A percentile compares a stretch with the other conserved stretches of the same genome.
Conservation (phyloP, 805 yeast species). For the Ogataea allantospora region DNA sequence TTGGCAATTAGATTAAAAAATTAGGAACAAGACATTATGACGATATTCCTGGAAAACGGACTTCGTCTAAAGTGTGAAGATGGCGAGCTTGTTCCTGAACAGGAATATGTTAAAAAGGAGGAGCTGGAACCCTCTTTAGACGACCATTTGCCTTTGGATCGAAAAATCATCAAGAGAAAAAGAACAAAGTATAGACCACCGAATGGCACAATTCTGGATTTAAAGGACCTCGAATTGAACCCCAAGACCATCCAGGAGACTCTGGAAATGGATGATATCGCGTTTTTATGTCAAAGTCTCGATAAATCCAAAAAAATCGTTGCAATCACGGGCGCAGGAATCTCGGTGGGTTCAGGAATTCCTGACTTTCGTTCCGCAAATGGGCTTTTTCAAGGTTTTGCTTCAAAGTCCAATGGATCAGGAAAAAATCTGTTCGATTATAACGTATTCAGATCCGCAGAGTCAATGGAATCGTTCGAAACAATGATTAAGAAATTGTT, state of each 20-base stretch:
- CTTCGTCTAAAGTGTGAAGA: slow-evolving; percentile 1
- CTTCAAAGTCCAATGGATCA: slow-evolving; percentile 39
- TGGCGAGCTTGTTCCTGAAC: neutral
- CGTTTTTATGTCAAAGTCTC: slow-evolving; percentile 52
- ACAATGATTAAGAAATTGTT: slow-evolving; percentile 67
- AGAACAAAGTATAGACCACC: slow-evolving; percentile 45
- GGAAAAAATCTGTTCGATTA: slow-evolving; percentile 72
- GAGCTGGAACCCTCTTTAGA: slow-evolving; percentile 1
- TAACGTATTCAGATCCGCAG: slow-evolving; percentile 64
- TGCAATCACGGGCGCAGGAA: slow-evolving; percentile 85
- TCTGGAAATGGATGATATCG: slow-evolving; percentile 40
- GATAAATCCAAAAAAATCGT: slow-evolving; percentile 56
- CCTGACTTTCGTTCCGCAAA: slow-evolving; percentile 73
- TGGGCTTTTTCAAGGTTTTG: slow-evolving; percentile 65
- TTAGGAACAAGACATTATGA: slow-evolving; percentile 5
- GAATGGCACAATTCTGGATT: slow-evolving; percentile 43
- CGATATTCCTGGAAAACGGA: neutral
- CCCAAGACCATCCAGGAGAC: slow-evolving; percentile 32
- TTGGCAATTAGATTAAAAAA: slow-evolving; percentile 12
- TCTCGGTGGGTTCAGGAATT: slow-evolving; percentile 87
- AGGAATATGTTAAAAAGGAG: slow-evolving; percentile 2
- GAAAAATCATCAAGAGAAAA: slow-evolving; percentile 39
- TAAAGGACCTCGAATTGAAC: slow-evolving; percentile 29
- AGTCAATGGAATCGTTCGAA: slow-evolving; percentile 65
- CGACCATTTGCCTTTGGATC: neutral